Percentiles rank a stretch among this genome's conserved stretches.
These are phyloP conservation scores for Laguncularia racemosa DNA, from an alignment of 345 rosid genomes.

Conservation along the genomic window DNA sequence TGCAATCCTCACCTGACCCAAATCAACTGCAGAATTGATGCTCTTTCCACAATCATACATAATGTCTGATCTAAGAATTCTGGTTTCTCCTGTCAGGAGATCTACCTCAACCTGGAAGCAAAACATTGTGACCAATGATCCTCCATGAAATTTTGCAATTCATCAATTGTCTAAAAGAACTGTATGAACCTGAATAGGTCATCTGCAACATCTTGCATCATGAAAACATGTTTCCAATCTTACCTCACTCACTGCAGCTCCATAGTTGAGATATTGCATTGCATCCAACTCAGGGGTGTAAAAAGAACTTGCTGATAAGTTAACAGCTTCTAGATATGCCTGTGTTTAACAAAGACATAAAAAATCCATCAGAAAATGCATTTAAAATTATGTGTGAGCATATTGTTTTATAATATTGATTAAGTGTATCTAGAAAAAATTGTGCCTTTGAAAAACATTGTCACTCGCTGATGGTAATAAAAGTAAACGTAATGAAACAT, in stretches of 20 bases:
- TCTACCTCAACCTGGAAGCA: constrained; percentile 68
- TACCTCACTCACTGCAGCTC: constrained; percentile 96
- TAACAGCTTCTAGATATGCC: constrained; percentile 57
- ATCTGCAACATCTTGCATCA: no score
- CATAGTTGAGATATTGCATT: constrained; percentile 73
- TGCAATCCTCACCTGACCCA: constrained; percentile 69
- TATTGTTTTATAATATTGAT: no score
- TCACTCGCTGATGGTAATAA: no score
- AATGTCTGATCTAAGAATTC: constrained; percentile 71
- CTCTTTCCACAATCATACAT: constrained; percentile 90
- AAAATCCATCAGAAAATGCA: no score
- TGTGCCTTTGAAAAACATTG: no score
- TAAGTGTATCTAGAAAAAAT: no score
- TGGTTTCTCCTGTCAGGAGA: constrained; percentile 69
- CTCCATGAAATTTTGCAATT: background rate
- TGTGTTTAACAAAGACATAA: constrained; percentile 22
- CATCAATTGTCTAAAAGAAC: no score
- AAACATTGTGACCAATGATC: background rate
- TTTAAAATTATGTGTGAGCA: no score
- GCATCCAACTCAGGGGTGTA: constrained; percentile 51
- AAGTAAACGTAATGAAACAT: no score
- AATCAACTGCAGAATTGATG: constrained; percentile 92
- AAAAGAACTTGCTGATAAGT: constrained; percentile 50
- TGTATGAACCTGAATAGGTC: no score
- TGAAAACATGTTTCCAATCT: constrained; percentile 4